Evolutionary conservation across 345 rosid genomes (phyloP), one percentile per base, ranked within the genome.

Genomic region (Geranium brycei): DNA sequence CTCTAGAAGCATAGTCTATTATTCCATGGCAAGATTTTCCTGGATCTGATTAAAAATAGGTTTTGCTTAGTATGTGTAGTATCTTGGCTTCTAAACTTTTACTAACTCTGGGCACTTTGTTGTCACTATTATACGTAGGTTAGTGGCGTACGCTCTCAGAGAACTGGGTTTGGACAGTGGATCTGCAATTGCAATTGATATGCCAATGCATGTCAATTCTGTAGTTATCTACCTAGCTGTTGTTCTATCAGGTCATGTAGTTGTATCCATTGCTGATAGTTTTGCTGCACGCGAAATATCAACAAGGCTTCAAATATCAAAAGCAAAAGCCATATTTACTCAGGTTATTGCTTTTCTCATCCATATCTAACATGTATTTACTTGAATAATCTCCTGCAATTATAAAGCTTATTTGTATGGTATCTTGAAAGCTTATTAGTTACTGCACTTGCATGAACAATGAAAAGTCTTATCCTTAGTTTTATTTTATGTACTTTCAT

Each of bases 211-310:
- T 72, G 91, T 82, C 62, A 73, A 85, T 72, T 80, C 97, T 66
- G 97, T 93, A 73, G 64, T 90, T 76, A 83, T 90, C 70, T 93
- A 90, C 82, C 83, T 93, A 47, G 99, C 99, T 31, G 82, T 90
- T 74, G 85, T 90, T 67, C 78, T 93, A 72, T 82, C 97, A 16
- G 97, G 99, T 65, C 80, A 82, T 71, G 74, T 81, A 3, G 95
- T 93, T 81, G 99, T 93, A 35, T 93, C 99, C 4, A 90, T 93
- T 64, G 99, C 99, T 16, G 99, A 93, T 75, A 93, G 97, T 76
- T 93, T 93, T 73, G 91, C 96, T 62, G 68, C 97, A 0, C 38
- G 47, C 66, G 99, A 93, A 75, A 90, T 93, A 77, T 81, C 97
- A 65, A 85, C 87, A 8, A 81, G 99, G 77, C 96, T 93, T 68